These are phyloP conservation scores for Phytopythium montanum DNA, from an alignment of 352 stramenopile species.

Conservation along the genomic window DNA sequence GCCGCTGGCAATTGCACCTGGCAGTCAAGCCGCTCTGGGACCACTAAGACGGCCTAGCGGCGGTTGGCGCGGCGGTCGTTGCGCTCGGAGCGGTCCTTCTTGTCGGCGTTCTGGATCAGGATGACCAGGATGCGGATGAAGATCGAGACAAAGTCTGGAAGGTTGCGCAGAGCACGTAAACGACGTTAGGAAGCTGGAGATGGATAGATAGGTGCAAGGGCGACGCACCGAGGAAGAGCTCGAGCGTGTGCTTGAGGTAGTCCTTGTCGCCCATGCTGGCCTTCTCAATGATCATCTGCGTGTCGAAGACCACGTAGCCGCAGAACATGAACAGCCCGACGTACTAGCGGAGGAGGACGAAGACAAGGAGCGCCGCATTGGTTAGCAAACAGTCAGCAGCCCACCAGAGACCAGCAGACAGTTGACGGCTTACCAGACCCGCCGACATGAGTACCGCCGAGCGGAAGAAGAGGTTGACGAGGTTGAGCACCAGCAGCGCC, in stretches of 20 bases:
- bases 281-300: conserved; percentile 91
- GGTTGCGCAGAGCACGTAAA: neutral
- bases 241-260: conserved; percentile 74
- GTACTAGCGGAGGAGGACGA: conserved; percentile 34
- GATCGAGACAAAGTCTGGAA: conserved; percentile 59
- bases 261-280: conserved; percentile 78
- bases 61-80: conserved; percentile 8
- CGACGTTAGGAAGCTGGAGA: neutral
- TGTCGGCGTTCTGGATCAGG: conserved; percentile 53
- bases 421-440: conserved; percentile 38
- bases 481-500: conserved; percentile 37
- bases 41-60: conserved; percentile 7
- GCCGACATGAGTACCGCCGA: conserved; percentile 51
- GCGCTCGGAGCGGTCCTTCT: conserved; percentile 23
- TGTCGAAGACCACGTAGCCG: conserved; percentile 89
- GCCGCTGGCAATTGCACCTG: too few species aligned
- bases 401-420: neutral
- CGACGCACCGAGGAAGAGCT: conserved; percentile 30
- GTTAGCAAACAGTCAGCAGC: neutral
- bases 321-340: conserved; percentile 85
- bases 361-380: too few species aligned
- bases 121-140: conserved; percentile 78
- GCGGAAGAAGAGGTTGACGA: conserved; percentile 66
- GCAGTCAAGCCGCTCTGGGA: too few species aligned
- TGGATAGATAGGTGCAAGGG: neutral